Base-by-base conservation (phyloP, 257 asterid genomes). In the Jacaranda mimosifolia region DNA sequence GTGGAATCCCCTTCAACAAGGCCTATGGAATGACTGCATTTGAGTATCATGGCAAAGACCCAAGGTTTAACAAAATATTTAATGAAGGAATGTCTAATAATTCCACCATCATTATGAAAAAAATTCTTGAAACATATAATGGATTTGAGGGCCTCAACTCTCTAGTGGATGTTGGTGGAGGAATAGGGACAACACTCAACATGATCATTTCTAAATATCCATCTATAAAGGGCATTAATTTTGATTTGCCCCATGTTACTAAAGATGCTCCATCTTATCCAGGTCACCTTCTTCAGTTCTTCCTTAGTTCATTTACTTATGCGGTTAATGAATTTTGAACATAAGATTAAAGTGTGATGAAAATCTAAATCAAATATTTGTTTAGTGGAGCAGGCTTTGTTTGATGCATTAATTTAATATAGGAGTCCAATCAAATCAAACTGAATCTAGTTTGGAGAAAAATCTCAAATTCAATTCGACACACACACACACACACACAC, bases 161-260 rank as follows among this genome's bases (percentile, higher is more conserved):
- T 7, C 81, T 95, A 43, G 98, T 93, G 18, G 99, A 95, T 74
- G 98, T 95, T 51, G 99, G 98, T 21, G 99, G 99, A 35, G 98
- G 98, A 19, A 89, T 77, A 0, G 99, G 99, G 8, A 95, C 96
- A 5, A 87, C 97, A 0, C 88, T 95, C 8, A 86, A 71, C 38
- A 90, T 87, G 96, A 95, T 95, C 46, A 64, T 90, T 35, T 79
- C 95, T 21, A 91, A 90, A 36, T 63, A 91, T 68, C 97, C 99
- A 0, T 68, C 79, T 0, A 87, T 91, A 6, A 87, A 90, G 77
- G 99, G 96, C 58, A 83, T 95, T 32, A 93, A 91, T 78, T 91
- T 95, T 53, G 99, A 95, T 78, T 77, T 95, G 52, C 89, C 97
- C 0, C 99, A 91, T 67, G 98, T 95, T 14, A 84, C 90, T 15